Conservation (phyloP, 2,329 filamentous ascomycete genomes). For the Penicillium sp. region DNA sequence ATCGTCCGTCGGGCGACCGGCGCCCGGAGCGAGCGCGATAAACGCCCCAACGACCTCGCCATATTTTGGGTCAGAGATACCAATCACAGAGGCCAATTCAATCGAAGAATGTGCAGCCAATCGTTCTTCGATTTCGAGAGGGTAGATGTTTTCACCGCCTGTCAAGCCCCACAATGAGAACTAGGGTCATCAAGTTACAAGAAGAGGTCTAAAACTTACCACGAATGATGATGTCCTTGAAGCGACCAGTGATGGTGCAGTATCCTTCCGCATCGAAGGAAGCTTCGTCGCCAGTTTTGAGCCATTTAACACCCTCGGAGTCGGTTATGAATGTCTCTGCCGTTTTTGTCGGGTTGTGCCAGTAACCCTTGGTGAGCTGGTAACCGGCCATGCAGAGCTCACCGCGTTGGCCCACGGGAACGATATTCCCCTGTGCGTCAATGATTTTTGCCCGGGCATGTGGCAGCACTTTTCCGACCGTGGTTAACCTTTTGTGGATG, state of each 20-base stretch:
- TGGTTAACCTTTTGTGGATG: constrained; percentile 64
- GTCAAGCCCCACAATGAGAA: not conserved
- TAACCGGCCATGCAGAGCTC: constrained; percentile 79
- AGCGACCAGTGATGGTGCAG: constrained; percentile 70
- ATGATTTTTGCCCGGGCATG: constrained; percentile 77
- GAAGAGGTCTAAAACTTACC: constrained; percentile 42
- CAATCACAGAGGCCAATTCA: constrained; percentile 66
- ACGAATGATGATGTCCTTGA: constrained; percentile 78
- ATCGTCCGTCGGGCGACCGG: constrained; percentile 47
- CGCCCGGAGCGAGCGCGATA: constrained; percentile 35
- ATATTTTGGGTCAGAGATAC: constrained; percentile 67
- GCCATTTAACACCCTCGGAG: constrained; percentile 58
- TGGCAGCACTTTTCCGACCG: constrained; percentile 73
- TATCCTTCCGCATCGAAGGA: constrained; percentile 59
- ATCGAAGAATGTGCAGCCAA: constrained; percentile 65
- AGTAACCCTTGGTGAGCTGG: constrained; percentile 63
- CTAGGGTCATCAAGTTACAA: not conserved
- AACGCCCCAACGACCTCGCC: constrained; percentile 72
- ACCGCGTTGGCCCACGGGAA: constrained; percentile 66
- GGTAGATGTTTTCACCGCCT: constrained; percentile 72
- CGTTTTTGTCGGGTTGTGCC: constrained; percentile 71
- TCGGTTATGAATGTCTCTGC: constrained; percentile 69
- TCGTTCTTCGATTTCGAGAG: constrained; percentile 72
- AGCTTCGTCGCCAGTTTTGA: constrained; percentile 63
- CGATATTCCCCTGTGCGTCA: constrained; percentile 59